These are phyloP conservation scores for Pisolithus microcarpus DNA, from an alignment of 768 basidiomycete genomes.

Conservation along the genomic window DNA sequence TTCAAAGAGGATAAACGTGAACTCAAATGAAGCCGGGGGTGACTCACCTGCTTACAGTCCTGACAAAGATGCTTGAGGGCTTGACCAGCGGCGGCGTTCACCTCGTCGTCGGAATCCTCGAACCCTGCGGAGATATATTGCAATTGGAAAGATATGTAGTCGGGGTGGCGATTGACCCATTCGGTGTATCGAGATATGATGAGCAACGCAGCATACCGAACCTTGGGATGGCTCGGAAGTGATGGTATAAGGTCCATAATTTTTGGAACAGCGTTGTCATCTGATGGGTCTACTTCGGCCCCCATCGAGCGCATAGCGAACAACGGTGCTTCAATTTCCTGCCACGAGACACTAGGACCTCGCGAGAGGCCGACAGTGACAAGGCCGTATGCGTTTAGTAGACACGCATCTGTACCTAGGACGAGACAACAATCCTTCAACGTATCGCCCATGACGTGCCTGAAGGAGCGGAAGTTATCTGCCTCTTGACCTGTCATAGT, in stretches of 20 bases:
- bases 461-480: constrained; percentile 90
- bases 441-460: constrained; percentile 98
- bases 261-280: constrained; percentile 84
- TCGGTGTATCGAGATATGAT: constrained; percentile 95
- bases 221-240: constrained; percentile 81
- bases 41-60: constrained; percentile 79
- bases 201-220: constrained; percentile 91
- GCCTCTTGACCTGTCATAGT: constrained; percentile 74
- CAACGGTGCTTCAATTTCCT: constrained; percentile 93
- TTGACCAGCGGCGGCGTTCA: constrained; percentile 90
- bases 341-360: constrained; percentile 68
- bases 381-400: constrained; percentile 73
- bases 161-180: constrained; percentile 88
- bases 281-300: constrained; percentile 77
- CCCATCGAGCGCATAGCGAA: constrained; percentile 99
- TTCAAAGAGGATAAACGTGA: constrained; percentile 22
- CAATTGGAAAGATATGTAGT: constrained; percentile 78
- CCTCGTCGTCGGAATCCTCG: constrained; percentile 70
- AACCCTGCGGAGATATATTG: constrained; percentile 92
- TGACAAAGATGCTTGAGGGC: constrained; percentile 95
- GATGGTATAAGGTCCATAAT: constrained; percentile 93
- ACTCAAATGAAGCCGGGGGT: not conserved
- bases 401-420: constrained; percentile 78
- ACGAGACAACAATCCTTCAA: constrained; percentile 98
- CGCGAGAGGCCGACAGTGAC: constrained; percentile 68